Evolutionary conservation across 495 filamentous ascomycete genomes (phyloP), one percentile per base, ranked within the genome.

Genomic region (Chaetomium cochliodes): DNA sequence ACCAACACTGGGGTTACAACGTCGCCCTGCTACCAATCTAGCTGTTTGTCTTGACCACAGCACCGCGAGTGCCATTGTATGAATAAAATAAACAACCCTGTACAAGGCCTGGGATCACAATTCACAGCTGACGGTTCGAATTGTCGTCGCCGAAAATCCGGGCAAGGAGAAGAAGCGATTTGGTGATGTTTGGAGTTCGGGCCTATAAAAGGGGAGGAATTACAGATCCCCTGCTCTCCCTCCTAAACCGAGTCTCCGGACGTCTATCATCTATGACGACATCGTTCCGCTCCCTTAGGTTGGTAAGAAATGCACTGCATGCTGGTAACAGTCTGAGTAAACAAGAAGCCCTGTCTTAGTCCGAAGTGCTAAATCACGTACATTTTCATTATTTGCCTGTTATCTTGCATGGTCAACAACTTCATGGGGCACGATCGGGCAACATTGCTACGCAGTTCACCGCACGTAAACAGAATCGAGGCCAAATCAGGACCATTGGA

Each of bases 181-280:
- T 50, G 2, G n/a, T 50, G 3, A 30, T 18, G n/a, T 26, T 44
- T 18, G 41, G 13, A 44, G 13, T 18, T 44, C 16, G 41, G 41
- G 13, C 13, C 16, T 44, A 44, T 9, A 44, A 44, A 2, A 44
- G 1, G 13, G 13, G 39, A 11, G 39, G 30, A 7, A 33, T 15
- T 41, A 4, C 9, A 12, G 13, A 4, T 11, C 39, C 41, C 41
- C 41, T 3, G 41, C 41, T 5, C 33, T 37, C 33, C 33, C 33
- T 37, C 33, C 5, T 37, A 37, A 33, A 3, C 33, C 5, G 33
- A 1, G 33, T 37, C 37, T 5, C 41, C 23, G n/a, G n/a, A n/a
- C n/a, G n/a, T n/a, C n/a, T n/a, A n/a, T n/a, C 42, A 37, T 37
- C 9, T 26, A 60, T 60, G 58, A 60, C 58, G 58, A 60, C 58